phyloP scores from a whole-genome alignment of 2,329 filamentous ascomycete species.

The Knoxdaviesia capensis region DNA sequence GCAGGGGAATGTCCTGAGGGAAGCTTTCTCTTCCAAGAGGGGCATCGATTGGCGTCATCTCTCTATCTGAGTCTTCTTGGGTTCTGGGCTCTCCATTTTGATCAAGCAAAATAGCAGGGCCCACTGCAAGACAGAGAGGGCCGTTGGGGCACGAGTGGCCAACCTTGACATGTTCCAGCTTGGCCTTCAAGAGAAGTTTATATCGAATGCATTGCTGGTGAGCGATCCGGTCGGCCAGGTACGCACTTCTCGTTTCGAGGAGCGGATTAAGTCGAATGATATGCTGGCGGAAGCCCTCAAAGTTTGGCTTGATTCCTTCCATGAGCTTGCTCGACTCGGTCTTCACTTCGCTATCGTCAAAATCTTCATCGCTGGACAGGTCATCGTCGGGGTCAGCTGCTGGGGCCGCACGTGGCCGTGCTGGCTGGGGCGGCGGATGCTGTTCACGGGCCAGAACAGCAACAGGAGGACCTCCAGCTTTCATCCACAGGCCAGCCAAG shows the following conservation, averaged over 20 bases:
- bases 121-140: conserved; percentile 26
- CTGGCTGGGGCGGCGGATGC: neutral
- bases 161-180: conserved; percentile 46
- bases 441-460: conserved; percentile 18
- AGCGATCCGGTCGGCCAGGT: conserved; percentile 62
- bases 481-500: conserved; percentile 30
- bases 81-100: conserved; percentile 38
- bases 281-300: conserved; percentile 59
- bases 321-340: conserved; percentile 41
- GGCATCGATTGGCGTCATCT: conserved; percentile 48
- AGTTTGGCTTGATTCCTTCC: conserved; percentile 49
- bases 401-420: neutral
- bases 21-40: conserved; percentile 55
- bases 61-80: conserved; percentile 41
- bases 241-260: conserved; percentile 31
- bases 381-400: conserved; percentile 24
- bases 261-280: conserved; percentile 55
- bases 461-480: conserved; percentile 31
- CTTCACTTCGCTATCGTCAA: conserved; percentile 39
- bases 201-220: conserved; percentile 65
- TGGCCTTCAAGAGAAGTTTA: conserved; percentile 51
- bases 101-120: conserved; percentile 19
- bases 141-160: conserved; percentile 42
- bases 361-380: conserved; percentile 39
- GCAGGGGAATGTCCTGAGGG: conserved; percentile 61